Conservation (phyloP, 1,139 yeast genomes). For the Diutina mesorugosa region DNA sequence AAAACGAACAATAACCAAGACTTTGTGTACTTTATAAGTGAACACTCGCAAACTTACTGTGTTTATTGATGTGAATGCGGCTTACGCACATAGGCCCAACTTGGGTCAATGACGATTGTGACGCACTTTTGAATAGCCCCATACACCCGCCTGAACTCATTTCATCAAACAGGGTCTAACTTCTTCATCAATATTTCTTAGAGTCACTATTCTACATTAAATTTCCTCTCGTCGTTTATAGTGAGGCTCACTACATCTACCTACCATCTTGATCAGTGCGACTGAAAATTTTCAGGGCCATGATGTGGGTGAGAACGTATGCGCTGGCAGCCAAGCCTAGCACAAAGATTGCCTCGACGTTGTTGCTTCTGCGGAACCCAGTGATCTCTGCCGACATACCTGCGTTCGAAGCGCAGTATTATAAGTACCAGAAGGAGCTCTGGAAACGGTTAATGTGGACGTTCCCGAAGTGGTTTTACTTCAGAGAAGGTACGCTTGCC, state of each 20-base stretch:
- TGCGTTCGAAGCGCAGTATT: conserved; percentile 63
- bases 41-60: too few relatives aligned
- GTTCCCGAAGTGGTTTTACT: conserved; percentile 88
- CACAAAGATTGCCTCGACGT: conserved; percentile 20
- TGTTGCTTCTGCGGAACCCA: conserved; percentile 72
- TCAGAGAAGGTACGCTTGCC: conserved; percentile 78
- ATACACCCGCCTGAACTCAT: neutral
- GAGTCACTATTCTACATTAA: neutral
- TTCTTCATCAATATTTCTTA: neutral
- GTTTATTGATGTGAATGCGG: too few relatives aligned
- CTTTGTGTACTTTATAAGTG: too few relatives aligned
- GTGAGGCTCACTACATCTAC: neutral
- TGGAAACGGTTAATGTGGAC: conserved; percentile 95
- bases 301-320: conserved; percentile 2
- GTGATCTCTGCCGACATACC: conserved; percentile 68
- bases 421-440: conserved; percentile 72
- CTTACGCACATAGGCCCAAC: too few relatives aligned
- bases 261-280: neutral
- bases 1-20: too few relatives aligned
- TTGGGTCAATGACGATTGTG: too few relatives aligned
- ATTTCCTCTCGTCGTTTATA: neutral
- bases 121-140: too few relatives aligned
- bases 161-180: neutral
- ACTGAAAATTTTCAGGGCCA: conserved; percentile 1
- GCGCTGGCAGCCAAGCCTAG: conserved; percentile 1